Evolutionary conservation across 2,329 filamentous ascomycete genomes (phyloP), one percentile per base, ranked within the genome.

Genomic region (Verticillium albo-atrum): DNA sequence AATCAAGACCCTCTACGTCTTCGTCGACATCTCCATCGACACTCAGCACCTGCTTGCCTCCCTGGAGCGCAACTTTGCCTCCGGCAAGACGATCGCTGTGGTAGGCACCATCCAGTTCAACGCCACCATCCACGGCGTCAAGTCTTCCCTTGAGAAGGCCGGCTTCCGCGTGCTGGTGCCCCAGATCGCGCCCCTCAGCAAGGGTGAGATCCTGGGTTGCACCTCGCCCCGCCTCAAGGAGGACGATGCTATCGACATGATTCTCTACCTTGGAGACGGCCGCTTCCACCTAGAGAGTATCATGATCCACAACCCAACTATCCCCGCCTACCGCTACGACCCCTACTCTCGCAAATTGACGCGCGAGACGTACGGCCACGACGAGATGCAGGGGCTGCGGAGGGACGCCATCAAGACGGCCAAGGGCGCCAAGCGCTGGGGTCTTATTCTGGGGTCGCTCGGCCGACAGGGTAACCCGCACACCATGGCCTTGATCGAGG

Each of bases 81-180:
- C 88, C 0, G 90, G 91, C 2, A 96, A 95, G 76, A 94, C 89
- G 0, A 88, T 99, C 60, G 95, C 95, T 5, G 84, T 97, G 66
- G 94, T 99, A 17, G 94, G 95, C 54, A 99, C 95, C 0, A 99
- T 99, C 66, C 95, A 99, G 73, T 99, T 99, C 82, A 99, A 99
- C 75, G 91, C 93, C 35, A 97, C 95, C 0, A 89, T 99, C 32
- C 95, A 99, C 74, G 91, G 91, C 17, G 86, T 96, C 15, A 87
- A 88, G 63, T 82, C 88, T 30, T 83, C 86, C 17, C 84, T 99
- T 6, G 91, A 96, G 66, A 86, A 85, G 51, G 91, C 91, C 15
- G 95, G 95, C 17, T 97, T 94, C 80, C 86, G 83, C 60, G 84
- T 98, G 34, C 72, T 97, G 26, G 89, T 98, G 32, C 95, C 95